Evolutionary conservation across 2,329 filamentous ascomycete genomes (phyloP).

Genomic region (Colletotrichum cereale): DNA sequence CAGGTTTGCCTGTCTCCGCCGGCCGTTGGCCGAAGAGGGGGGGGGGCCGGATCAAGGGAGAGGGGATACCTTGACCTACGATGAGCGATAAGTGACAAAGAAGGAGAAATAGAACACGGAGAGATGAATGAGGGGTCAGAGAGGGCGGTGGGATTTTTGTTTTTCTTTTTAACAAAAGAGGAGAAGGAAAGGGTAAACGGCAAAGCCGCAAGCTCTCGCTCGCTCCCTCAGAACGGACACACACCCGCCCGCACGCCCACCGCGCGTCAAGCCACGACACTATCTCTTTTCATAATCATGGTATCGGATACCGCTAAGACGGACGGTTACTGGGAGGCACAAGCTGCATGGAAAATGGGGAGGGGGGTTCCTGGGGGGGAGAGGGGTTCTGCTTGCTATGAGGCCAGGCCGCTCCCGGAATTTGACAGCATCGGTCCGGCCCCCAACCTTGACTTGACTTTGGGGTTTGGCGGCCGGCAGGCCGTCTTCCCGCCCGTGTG

Average conservation of each 20-base stretch:
- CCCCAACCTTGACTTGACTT: constrained; percentile 15
- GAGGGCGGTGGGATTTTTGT: no score
- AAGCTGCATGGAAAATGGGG: neutral
- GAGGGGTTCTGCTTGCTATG: neutral
- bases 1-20: neutral
- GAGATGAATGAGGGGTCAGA: no score
- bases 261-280: neutral
- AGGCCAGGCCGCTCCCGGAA: constrained; percentile 15
- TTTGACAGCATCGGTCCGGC: constrained; percentile 22
- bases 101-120: no score
- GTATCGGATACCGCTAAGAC: neutral
- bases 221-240: neutral
- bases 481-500: neutral
- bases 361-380: neutral
- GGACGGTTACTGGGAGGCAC: neutral
- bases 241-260: neutral
- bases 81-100: neutral
- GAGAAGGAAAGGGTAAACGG: neutral
- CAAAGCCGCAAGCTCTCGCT: neutral
- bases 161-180: no score
- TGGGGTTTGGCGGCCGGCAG: constrained; percentile 1
- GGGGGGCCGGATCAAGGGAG: constrained; percentile 8
- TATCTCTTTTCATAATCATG: neutral
- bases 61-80: neutral
- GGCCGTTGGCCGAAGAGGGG: constrained; percentile 5